Percentiles rank a stretch among this genome's conserved stretches.
Evolutionary conservation across 345 rosid genomes (phyloP).

Genomic region (Schrenkiella parvula): DNA sequence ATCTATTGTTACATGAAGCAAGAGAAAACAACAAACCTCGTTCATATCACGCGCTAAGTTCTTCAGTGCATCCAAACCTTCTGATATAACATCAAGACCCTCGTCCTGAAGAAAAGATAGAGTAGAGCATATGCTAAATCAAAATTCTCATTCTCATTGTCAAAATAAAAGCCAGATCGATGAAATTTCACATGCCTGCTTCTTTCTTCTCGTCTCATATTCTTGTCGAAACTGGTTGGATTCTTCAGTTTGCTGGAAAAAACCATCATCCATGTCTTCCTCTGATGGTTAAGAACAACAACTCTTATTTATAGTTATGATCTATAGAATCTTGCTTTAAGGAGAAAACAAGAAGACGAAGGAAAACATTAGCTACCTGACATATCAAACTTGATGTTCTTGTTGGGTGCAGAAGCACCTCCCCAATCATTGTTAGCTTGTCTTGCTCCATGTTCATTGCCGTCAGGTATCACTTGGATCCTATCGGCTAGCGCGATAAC

Average conservation of each 20-base stretch:
- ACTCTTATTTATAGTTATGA: not conserved
- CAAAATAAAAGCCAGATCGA: not conserved
- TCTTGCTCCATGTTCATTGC: conserved; percentile 30
- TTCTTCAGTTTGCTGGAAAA: conserved; percentile 64
- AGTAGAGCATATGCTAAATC: conserved; percentile 8
- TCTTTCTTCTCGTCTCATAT: conserved; percentile 68
- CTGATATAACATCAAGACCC: conserved; percentile 35
- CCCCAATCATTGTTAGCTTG: conserved; percentile 54
- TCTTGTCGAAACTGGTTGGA: conserved; percentile 64
- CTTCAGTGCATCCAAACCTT: conserved; percentile 31
- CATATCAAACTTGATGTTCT: conserved; percentile 62
- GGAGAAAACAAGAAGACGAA: not conserved
- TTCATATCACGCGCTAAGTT: conserved; percentile 57
- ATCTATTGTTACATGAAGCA: not conserved
- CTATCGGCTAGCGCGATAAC: conserved; percentile 60
- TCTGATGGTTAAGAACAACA: conserved; percentile 33
- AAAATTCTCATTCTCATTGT: conserved; percentile 53
- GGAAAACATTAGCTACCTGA: conserved; percentile 37
- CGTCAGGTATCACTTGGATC: conserved; percentile 72
- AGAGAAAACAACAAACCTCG: conserved; percentile 47
- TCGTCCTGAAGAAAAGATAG: conserved; percentile 45
- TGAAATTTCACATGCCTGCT: conserved; percentile 61
- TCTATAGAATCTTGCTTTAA: not conserved
- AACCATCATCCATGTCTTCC: conserved; percentile 44
- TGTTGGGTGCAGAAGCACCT: conserved; percentile 48